Evolutionary conservation across 805 yeast species (phyloP).

Genomic region (Kuraishia capsulata): DNA sequence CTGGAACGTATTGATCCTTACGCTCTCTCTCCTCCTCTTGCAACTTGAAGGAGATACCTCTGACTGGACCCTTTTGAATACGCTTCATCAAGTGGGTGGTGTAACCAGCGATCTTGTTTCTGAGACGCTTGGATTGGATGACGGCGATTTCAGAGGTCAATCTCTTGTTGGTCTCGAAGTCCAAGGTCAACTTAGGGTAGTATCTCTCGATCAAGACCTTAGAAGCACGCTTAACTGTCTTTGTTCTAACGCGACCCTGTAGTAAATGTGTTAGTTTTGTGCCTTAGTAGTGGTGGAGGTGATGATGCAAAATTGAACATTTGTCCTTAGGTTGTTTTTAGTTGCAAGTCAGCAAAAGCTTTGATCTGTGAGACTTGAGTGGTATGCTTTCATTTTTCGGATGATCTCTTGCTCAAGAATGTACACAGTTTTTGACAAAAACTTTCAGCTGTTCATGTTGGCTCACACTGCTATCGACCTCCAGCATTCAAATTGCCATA

Average conservation of each 20-base stretch:
- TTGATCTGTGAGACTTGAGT: too few species aligned
- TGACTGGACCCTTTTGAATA: slow-evolving; percentile 99
- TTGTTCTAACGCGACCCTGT: slow-evolving; percentile 99
- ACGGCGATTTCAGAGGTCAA: slow-evolving; percentile 96
- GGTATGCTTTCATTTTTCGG: too few species aligned
- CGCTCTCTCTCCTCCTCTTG: slow-evolving; percentile 99
- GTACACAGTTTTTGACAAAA: too few species aligned
- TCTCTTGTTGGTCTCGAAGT: slow-evolving; percentile 99
- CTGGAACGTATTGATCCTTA: slow-evolving; percentile 99
- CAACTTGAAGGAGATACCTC: slow-evolving; percentile 99
- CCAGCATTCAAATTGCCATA: too few species aligned
- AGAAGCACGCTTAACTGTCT: slow-evolving; percentile 99
- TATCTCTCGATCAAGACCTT: slow-evolving; percentile 98
- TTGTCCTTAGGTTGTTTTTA: too few species aligned
- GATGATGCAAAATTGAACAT: too few species aligned
- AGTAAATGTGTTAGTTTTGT: slow-evolving; percentile 1
- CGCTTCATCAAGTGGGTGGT: slow-evolving; percentile 99
- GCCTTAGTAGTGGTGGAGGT: background rate
- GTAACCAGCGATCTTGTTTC: slow-evolving; percentile 99
- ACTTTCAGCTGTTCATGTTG: too few species aligned
- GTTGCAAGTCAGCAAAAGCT: too few species aligned
- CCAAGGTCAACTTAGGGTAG: slow-evolving; percentile 99
- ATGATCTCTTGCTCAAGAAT: too few species aligned
- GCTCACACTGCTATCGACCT: too few species aligned
- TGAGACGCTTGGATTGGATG: slow-evolving; percentile 98